phyloP scores from a whole-genome alignment of 352 stramenopile genomes.

The Phytopythium chamaehyphon region DNA sequence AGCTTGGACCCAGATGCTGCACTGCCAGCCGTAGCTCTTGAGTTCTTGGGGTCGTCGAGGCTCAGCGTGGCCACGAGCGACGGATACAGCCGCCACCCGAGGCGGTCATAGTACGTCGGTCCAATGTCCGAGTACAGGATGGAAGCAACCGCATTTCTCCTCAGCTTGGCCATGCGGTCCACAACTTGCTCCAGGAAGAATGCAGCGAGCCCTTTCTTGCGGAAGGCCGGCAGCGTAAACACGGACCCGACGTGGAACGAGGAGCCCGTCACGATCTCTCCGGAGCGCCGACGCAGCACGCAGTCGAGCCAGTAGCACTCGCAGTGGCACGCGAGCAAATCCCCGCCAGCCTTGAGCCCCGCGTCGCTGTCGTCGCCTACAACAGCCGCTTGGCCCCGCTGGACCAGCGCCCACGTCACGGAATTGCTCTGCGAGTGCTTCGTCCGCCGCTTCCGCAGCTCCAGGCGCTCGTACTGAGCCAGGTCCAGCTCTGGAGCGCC shows the following conservation, averaged over 20 bases:
- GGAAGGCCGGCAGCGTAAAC: slow-evolving; percentile 42
- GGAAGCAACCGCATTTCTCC: slow-evolving; percentile 25
- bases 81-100: slow-evolving; percentile 43
- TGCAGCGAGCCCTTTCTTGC: slow-evolving; percentile 30
- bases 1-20: not conserved
- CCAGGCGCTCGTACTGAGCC: slow-evolving; percentile 41
- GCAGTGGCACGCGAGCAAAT: slow-evolving; percentile 40
- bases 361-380: slow-evolving; percentile 11
- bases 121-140: slow-evolving; percentile 57
- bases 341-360: slow-evolving; percentile 11
- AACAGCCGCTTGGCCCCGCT: slow-evolving; percentile 12
- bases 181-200: slow-evolving; percentile 38
- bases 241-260: slow-evolving; percentile 55
- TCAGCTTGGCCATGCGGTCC: slow-evolving; percentile 18
- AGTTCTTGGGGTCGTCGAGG: slow-evolving; percentile 6
- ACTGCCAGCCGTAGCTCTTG: slow-evolving; percentile 7
- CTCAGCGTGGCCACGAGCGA: slow-evolving; percentile 28
- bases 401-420: slow-evolving; percentile 55
- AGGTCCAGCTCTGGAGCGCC: slow-evolving; percentile 25
- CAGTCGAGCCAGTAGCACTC: slow-evolving; percentile 49
- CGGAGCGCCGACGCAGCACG: slow-evolving; percentile 19
- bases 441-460: slow-evolving; percentile 34
- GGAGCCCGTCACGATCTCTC: slow-evolving; percentile 30
- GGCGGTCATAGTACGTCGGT: slow-evolving; percentile 40
- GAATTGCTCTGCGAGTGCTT: slow-evolving; percentile 33